These are phyloP conservation scores for Eucalyptus tenuipes DNA, from an alignment of 345 rosid species.

Conservation along the genomic window DNA sequence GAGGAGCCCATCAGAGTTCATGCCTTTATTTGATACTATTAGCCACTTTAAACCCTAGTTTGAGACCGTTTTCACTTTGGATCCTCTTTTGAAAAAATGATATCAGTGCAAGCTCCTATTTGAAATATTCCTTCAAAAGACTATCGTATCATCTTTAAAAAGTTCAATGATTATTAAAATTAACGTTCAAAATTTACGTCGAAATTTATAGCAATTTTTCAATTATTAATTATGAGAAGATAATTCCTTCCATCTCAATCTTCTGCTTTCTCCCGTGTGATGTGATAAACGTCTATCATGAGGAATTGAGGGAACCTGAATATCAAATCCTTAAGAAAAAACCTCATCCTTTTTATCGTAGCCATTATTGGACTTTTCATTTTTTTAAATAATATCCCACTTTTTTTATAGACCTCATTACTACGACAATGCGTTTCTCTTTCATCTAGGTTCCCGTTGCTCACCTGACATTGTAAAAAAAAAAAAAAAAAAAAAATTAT, in stretches of 20 bases:
- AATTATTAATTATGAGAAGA: background rate
- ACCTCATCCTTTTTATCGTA: no score
- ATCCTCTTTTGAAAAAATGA: no score
- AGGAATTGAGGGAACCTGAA: background rate
- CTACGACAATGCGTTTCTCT: background rate
- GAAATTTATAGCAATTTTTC: background rate
- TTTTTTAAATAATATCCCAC: no score
- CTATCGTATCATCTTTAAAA: background rate
- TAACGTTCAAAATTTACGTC: background rate
- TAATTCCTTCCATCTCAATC: background rate
- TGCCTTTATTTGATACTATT: no score
- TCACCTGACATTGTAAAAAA: background rate
- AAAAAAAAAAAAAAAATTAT: no score
- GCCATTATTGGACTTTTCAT: no score
- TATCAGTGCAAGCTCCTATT: no score
- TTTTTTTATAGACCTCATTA: no score
- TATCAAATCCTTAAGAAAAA: background rate
- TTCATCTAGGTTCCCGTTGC: background rate
- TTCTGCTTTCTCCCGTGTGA: background rate
- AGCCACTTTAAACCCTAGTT: fast-evolving
- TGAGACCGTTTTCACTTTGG: no score
- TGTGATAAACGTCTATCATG: background rate
- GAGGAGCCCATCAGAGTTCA: no score
- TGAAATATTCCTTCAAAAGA: background rate
- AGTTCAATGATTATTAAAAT: background rate